phyloP scores from a whole-genome alignment of 1,284 basidiomycete genomes.

The Moesziomyces globuligerus region DNA sequence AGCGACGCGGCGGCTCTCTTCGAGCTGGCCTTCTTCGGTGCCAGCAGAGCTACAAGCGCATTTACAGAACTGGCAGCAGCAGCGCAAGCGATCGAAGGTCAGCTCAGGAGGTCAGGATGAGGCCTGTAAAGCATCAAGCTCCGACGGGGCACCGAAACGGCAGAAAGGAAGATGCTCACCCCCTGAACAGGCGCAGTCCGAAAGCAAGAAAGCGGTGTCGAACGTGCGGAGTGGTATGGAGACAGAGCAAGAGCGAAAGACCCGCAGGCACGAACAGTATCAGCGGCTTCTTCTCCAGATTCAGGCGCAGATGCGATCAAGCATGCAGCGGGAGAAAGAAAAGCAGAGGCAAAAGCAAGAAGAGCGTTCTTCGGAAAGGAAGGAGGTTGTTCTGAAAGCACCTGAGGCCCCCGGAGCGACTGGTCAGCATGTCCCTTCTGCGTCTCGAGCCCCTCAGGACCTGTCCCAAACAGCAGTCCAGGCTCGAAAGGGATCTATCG shows the following conservation, averaged over 20 bases:
- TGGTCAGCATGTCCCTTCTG: no score
- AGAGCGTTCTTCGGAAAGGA: neutral
- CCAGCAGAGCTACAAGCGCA: constrained; percentile 18
- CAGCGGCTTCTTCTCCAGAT: constrained; percentile 22
- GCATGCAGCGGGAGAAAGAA: constrained; percentile 23
- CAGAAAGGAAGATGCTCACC: neutral
- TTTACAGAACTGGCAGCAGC: constrained; percentile 17
- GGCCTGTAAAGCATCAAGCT: neutral
- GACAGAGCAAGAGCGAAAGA: constrained; percentile 21
- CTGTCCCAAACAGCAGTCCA: no score
- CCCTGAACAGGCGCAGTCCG: neutral
- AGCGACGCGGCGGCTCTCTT: neutral
- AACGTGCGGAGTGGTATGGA: constrained; percentile 5
- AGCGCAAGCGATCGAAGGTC: constrained; percentile 10
- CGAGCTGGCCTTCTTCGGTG: neutral
- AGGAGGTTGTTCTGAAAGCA: no score
- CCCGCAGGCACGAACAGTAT: constrained; percentile 25
- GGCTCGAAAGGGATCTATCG: no score
- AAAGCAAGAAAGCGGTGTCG: neutral
- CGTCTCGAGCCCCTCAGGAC: no score
- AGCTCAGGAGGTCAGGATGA: neutral
- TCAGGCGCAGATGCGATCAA: constrained; percentile 23
- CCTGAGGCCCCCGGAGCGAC: no score
- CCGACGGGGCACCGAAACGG: neutral
- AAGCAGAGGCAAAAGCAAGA: constrained; percentile 19